Conservation (phyloP, 148 eudicot species). For the Limonium bicolor region DNA sequence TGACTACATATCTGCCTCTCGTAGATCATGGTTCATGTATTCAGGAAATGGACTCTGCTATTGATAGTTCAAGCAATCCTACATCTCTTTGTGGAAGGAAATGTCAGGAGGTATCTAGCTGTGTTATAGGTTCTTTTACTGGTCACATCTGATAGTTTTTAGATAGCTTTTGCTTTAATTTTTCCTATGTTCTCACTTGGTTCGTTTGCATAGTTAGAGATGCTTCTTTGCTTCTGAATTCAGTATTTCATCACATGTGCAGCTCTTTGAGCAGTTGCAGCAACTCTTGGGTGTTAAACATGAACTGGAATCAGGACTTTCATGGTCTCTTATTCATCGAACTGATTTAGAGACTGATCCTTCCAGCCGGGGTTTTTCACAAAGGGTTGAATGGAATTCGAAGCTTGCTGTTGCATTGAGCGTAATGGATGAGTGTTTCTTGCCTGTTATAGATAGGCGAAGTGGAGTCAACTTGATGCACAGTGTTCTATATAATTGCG, state of each 20-base stretch:
- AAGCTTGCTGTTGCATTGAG: conserved; percentile 89
- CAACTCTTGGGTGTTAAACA: conserved; percentile 82
- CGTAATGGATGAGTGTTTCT: conserved; percentile 91
- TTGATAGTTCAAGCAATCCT: conserved; percentile 15
- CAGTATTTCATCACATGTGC: conserved; percentile 10
- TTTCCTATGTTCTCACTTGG: no score
- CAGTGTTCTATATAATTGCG: conserved; percentile 74
- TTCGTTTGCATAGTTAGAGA: no score
- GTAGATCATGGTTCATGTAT: conserved; percentile 69
- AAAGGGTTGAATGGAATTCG: conserved; percentile 79
- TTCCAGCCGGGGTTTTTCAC: conserved; percentile 33
- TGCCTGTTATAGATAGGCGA: conserved; percentile 82
- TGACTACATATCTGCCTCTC: conserved; percentile 6
- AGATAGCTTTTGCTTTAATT: not conserved
- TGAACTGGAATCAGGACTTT: conserved; percentile 71
- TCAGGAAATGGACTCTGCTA: conserved; percentile 25
- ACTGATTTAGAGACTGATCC: conserved; percentile 43
- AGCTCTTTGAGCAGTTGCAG: conserved; percentile 66
- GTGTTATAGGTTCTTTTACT: not conserved
- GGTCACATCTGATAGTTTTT: not conserved
- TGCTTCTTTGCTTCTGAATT: no score
- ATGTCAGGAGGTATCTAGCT: conserved; percentile 66
- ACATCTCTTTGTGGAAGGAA: conserved; percentile 49
- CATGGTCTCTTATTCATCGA: conserved; percentile 85
- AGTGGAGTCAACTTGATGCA: conserved; percentile 81